phyloP scores from a whole-genome alignment of 2,329 filamentous ascomycete species.

The Coniochaeta pulveracea region DNA sequence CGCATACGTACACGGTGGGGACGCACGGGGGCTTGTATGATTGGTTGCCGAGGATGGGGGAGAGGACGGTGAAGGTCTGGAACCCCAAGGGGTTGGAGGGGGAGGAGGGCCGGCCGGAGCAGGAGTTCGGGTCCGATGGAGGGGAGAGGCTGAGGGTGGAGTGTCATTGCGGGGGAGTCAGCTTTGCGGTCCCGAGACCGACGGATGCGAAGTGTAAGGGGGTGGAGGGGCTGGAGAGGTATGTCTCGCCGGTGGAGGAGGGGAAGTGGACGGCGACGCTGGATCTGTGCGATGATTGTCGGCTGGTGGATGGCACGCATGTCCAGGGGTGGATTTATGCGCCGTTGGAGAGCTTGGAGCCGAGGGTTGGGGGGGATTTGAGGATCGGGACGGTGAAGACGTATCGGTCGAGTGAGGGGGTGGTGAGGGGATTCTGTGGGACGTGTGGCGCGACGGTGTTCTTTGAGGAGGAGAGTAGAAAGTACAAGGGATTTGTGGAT shows the following conservation, averaged over 20 bases:
- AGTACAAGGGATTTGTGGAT: constrained; percentile 23
- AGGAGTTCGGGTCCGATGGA: constrained; percentile 22
- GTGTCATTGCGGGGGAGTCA: constrained; percentile 35
- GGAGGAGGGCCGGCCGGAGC: constrained; percentile 5
- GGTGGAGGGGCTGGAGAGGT: constrained; percentile 18
- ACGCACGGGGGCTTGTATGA: constrained; percentile 23
- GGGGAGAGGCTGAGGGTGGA: constrained; percentile 27
- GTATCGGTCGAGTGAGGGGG: constrained; percentile 25
- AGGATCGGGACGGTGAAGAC: constrained; percentile 30
- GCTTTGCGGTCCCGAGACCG: constrained; percentile 31
- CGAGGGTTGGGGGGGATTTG: constrained; percentile 23
- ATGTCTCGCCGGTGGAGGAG: constrained; percentile 23
- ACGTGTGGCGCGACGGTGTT: constrained; percentile 33
- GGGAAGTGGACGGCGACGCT: constrained; percentile 29
- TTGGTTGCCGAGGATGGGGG: constrained; percentile 21
- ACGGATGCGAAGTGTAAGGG: constrained; percentile 15
- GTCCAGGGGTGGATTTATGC: constrained; percentile 30
- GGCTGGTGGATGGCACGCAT: constrained; percentile 28
- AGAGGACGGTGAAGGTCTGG: constrained; percentile 18
- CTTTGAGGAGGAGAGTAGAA: constrained; percentile 17
- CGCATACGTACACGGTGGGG: constrained; percentile 24
- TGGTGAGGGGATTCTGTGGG: constrained; percentile 32
- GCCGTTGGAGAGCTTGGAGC: constrained; percentile 23
- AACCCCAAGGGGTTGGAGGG: constrained; percentile 21
- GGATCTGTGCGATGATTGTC: constrained; percentile 32